Evolutionary conservation across 495 filamentous ascomycete species (phyloP), one percentile per base, ranked within the genome.

Genomic region (Oleoguttula mirabilis): DNA sequence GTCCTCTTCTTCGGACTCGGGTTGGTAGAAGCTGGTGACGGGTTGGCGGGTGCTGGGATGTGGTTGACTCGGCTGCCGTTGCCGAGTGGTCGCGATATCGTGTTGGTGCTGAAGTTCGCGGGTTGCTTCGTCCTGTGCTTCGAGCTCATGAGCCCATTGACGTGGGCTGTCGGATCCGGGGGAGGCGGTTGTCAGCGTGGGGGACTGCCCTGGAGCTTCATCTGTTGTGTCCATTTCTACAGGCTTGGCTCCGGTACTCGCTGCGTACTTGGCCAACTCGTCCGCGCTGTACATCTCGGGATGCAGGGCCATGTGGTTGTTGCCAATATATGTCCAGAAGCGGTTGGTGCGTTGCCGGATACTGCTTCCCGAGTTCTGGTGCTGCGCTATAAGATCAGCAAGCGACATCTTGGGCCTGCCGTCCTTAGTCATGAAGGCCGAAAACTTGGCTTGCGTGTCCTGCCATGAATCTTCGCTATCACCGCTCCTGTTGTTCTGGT

Each of bases 311-410:
- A 51, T 51, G 23, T 51, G 48, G 23, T 45, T 51, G 42, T 45
- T 45, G 37, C 41, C 48, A 17, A 45, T 46, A 21, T 51, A 51
- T 10, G 48, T 40, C 48, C 48, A 51, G 31, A 51, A 51, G 3
- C 48, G 35, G 23, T 51, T 51, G 10, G 48, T 46, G 11, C 48
- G 14, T 4, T 36, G 5, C 25, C 22, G 23, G 14, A 45, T 38
- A 33, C 42, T 51, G 19, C 16, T 41, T 3, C 41, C 42, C 3
- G 41, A 21, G 30, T 36, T 28, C 25, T 51, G 41, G 21, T 46
- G 48, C 37, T 51, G 48, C 1, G 42, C 16, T 10, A 51, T 45
- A 7, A 51, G 21, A 11, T 51, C 48, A 3, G 48, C 41, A 11
- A 51, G 36, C 3, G 48, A 51, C 41, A 46, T 45, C 48, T 40